Conservation (phyloP, 768 basidiomycete species). For the Leccinum sublutescens region DNA sequence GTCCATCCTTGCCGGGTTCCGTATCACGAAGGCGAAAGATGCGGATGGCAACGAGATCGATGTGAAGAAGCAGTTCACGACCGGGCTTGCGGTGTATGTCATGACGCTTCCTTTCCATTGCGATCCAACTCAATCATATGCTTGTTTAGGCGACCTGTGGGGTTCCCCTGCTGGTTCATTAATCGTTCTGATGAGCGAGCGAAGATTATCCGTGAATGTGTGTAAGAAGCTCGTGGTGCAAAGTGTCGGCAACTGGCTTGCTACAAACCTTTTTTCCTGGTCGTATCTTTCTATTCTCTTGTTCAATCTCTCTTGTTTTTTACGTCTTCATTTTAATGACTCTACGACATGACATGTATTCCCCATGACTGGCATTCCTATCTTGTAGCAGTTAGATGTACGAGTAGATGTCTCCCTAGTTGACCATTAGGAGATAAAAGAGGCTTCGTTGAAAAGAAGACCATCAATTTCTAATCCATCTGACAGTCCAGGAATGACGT, state of each 20-base stretch:
- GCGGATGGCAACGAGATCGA: conserved; percentile 19
- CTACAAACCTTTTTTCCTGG: background rate
- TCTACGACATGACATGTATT: conserved; percentile 3
- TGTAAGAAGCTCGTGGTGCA: background rate
- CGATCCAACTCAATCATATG: background rate
- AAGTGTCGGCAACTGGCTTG: background rate
- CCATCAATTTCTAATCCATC: conserved; percentile 57
- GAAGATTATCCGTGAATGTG: conserved; percentile 1
- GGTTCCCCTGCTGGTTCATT: conserved; percentile 24
- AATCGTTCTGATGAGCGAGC: conserved; percentile 14
- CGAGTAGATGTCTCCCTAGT: background rate
- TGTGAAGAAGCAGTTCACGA: conserved; percentile 22
- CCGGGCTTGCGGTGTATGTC: conserved; percentile 22
- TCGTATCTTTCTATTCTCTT: background rate
- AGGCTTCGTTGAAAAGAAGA: conserved; percentile 80
- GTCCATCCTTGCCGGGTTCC: conserved; percentile 23
- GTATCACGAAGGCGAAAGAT: conserved; percentile 25
- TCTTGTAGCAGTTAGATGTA: conserved; percentile 12
- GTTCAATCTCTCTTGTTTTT: background rate
- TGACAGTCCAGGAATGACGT: conserved; percentile 40
- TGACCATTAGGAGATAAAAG: conserved; percentile 67
- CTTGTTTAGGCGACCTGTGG: conserved; percentile 17
- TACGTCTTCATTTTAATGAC: background rate
- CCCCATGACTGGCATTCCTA: background rate
- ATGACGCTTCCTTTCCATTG: background rate